Evolutionary conservation across 2,329 filamentous ascomycete genomes (phyloP), one percentile per base, ranked within the genome.

Genomic region (Fusarium nematophilum): DNA sequence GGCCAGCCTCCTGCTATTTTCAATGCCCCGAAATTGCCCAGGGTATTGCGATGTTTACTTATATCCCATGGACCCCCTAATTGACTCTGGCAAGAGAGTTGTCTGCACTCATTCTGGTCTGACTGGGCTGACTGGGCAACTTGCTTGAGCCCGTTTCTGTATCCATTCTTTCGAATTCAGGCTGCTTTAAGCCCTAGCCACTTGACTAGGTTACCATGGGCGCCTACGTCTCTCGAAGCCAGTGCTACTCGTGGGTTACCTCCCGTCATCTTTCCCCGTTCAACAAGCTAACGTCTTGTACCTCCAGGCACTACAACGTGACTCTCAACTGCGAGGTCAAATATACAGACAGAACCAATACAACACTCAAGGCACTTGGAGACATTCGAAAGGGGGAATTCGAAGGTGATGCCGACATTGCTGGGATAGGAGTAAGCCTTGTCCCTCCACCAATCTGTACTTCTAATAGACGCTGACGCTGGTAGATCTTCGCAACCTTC

Each of bases 401-500:
- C n/a, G 42, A 45, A 25, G 42, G 42, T 5, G 29, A 45, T 14
- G 9, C 26, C 13, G 42, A 45, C 29, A 34, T 45, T 33, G 42
- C 42, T 14, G 42, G 42, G 14, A 34, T 45, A 18, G 42, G 42
- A 17, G 42, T 33, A 33, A 18, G 42, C 29, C 11, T 6, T 29
- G 8, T 15, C 11, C 10, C 39, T 6, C 14, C 3, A 7, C 15
- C n/a, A 42, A 6, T 6, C 4, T n/a, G 11, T 18, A 6, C 6
- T 17, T 4, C 10, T 26, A 15, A 11, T 38, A 29, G 13, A 29
- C 27, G 13, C 27, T 34, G 13, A 43, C 15, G 9, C 21, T 5
- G 9, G 3, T 27, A 57, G 53, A 53, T 57, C 4, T 43, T 53
- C 26, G 37, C 25, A 2, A 48, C 26, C 11, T 57, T 57, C 29